Evolutionary conservation across 768 basidiomycete species (phyloP), one percentile per base, ranked within the genome.

Genomic region (Mycena belliarum): DNA sequence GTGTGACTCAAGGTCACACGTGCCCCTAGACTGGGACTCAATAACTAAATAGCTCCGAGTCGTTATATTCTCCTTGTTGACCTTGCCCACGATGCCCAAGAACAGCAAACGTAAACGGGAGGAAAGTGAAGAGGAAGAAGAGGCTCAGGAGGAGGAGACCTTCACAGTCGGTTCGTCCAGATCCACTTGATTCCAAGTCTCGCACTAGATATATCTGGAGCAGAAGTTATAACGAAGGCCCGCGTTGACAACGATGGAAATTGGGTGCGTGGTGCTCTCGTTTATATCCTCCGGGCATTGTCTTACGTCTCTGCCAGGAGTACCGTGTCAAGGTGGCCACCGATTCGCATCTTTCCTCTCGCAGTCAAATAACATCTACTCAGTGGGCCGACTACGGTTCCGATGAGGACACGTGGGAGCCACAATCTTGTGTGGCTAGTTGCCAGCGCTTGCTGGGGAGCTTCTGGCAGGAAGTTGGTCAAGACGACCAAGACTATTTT

Each of bases 341-440:
- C 23, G 37, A 32, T 35, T 18, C n/a, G 15, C 3, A 33, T n/a
- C 18, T 11, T 23, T 35, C 4, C 15, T 14, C 4, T 24, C 25
- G 23, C 41, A 4, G 14, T 28, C n/a, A n/a, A n/a, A n/a, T 59
- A 21, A 47, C 23, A 21, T 54, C 29, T n/a, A 6, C 35, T 32
- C 80, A 83, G 82, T 83, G 82, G 82, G 78, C 70, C 1, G 77
- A 76, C 14, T 83, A 82, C 57, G 68, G 54, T 46, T 75, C 76
- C 3, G 74, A 71, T 7, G 71, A 73, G 0, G 74, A 82, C 54
- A 79, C 73, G 82, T 83, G 82, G 82, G 83, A 84, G 35, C 83
- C 82, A 3, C 60, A 70, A 24, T 65, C 60, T 7, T 79, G 83
- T 57, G 64, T 83, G 6, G 42, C 59, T 26, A 68, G 72, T 37